Percentiles rank a stretch among this genome's conserved stretches.
Conservation (phyloP, 805 yeast species). For the Blastobotrys mokoenaii region DNA sequence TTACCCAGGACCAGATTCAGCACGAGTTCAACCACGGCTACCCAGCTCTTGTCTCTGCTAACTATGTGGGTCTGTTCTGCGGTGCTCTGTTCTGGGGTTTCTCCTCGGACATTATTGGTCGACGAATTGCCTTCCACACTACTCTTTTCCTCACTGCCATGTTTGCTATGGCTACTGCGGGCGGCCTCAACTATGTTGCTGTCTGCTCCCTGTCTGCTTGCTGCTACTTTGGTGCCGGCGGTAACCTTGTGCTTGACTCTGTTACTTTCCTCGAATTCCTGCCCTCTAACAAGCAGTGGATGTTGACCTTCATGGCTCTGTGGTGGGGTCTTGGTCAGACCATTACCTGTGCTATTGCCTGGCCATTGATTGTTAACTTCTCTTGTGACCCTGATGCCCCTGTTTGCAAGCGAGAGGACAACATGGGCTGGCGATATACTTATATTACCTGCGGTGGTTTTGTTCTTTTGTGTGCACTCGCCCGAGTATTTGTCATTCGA, state of each 20-base stretch:
- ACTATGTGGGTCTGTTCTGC: constrained; percentile 42
- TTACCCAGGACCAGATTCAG: constrained; percentile 39
- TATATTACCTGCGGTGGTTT: constrained; percentile 48
- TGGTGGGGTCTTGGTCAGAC: constrained; percentile 64
- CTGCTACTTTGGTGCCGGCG: constrained; percentile 43
- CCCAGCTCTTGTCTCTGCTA: constrained; percentile 39
- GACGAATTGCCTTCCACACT: constrained; percentile 43
- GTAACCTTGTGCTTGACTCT: constrained; percentile 48
- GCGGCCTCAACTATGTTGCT: constrained; percentile 40
- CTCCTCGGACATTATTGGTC: constrained; percentile 46
- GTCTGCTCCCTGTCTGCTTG: constrained; percentile 42
- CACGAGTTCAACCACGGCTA: constrained; percentile 38
- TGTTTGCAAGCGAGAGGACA: constrained; percentile 37
- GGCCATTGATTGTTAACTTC: constrained; percentile 46
- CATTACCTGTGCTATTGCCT: constrained; percentile 41
- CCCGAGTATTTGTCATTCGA: constrained; percentile 37
- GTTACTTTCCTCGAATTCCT: constrained; percentile 45
- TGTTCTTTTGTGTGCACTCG: constrained; percentile 40
- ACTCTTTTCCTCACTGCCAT: constrained; percentile 41
- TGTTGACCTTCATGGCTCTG: constrained; percentile 44
- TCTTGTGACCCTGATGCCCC: constrained; percentile 36
- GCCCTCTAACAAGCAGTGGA: constrained; percentile 43
- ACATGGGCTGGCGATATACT: constrained; percentile 57
- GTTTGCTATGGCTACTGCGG: constrained; percentile 48
- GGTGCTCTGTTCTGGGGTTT: constrained; percentile 54